Evolutionary conservation across 2,329 filamentous ascomycete genomes (phyloP).

Genomic region (Alternaria infectoria): DNA sequence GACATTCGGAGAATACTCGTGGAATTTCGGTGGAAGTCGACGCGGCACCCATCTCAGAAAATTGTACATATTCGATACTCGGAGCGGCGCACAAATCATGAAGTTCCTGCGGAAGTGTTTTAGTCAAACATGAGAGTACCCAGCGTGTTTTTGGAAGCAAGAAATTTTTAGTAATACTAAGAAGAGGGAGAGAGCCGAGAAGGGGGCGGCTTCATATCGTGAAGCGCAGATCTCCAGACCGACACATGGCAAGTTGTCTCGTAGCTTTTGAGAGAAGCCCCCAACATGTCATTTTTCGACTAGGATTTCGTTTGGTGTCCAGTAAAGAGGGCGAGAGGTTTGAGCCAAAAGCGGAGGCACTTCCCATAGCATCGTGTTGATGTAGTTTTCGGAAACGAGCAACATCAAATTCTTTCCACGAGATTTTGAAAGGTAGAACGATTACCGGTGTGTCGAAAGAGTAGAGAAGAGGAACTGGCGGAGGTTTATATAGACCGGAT

Average conservation of each 20-base stretch:
- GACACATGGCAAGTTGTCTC: too few relatives aligned
- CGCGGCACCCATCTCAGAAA: neutral
- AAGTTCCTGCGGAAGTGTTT: accelerated
- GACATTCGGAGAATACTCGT: neutral
- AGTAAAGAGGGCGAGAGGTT: neutral
- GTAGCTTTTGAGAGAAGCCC: neutral
- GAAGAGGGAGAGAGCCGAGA: neutral
- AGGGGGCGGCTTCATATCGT: neutral
- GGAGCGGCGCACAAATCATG: neutral
- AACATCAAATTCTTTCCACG: too few relatives aligned
- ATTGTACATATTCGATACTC: neutral
- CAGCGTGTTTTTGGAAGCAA: neutral
- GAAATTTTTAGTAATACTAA: neutral
- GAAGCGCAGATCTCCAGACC: neutral
- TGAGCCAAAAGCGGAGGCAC: neutral
- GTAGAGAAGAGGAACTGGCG: too few relatives aligned
- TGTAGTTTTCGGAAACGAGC: too few relatives aligned
- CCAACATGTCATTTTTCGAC: too few relatives aligned
- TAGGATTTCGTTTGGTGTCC: too few relatives aligned
- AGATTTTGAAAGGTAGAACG: too few relatives aligned
- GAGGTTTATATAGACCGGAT: too few relatives aligned
- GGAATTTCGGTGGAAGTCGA: neutral
- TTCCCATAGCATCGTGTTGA: neutral
- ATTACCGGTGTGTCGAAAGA: too few relatives aligned
- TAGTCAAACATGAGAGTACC: neutral